phyloP scores from a whole-genome alignment of 2,329 filamentous ascomycete genomes.

The Penicillium sp. region DNA sequence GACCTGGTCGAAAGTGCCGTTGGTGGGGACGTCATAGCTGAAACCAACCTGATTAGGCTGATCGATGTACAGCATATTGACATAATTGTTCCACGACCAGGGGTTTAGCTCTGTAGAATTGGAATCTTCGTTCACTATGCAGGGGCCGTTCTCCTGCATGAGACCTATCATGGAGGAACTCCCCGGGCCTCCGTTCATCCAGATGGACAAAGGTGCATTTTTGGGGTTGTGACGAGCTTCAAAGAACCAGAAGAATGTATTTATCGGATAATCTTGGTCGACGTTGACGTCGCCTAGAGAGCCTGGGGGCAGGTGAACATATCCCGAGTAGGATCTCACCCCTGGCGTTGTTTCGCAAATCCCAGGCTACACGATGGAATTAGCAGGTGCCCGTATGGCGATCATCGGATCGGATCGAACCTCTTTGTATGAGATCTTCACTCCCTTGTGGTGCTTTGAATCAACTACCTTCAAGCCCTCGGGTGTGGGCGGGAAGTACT shows the following conservation, averaged over 20 bases:
- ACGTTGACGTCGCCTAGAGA: constrained; percentile 42
- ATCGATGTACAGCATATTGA: constrained; percentile 71
- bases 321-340: constrained; percentile 61
- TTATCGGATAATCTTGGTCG: constrained; percentile 58
- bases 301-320: constrained; percentile 58
- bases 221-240: constrained; percentile 56
- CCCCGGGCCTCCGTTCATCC: constrained; percentile 65
- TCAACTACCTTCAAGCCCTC: constrained; percentile 44
- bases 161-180: constrained; percentile 60
- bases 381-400: neutral
- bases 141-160: constrained; percentile 56
- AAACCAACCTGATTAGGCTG: constrained; percentile 64
- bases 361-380: constrained; percentile 32
- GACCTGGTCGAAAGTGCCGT: constrained; percentile 41
- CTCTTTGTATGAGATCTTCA: constrained; percentile 51
- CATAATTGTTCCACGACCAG: constrained; percentile 64
- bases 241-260: constrained; percentile 69
- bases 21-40: constrained; percentile 52
- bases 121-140: constrained; percentile 54
- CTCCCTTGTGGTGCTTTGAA: constrained; percentile 46
- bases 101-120: constrained; percentile 57
- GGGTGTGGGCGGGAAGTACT: constrained; percentile 46
- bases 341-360: constrained; percentile 61
- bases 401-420: constrained; percentile 25
- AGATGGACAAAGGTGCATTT: constrained; percentile 61